Evolutionary conservation across 202 grass and related monocot genomes (phyloP).

Genomic region (Tripidium arundinaceum): DNA sequence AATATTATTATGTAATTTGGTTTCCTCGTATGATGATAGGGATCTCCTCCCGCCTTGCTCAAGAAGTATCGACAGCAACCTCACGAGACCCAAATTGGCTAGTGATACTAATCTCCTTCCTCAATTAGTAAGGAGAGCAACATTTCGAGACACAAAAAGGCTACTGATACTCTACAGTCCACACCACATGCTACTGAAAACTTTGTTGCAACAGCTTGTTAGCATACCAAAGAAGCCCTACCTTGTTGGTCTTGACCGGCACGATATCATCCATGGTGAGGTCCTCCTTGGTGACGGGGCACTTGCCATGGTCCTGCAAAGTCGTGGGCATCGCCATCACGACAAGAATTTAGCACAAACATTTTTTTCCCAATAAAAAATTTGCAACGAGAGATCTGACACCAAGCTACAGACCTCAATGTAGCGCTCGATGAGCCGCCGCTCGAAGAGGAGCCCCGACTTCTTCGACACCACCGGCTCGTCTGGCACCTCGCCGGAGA

Average conservation of each 20-base stretch:
- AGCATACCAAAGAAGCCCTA: conserved; percentile 25
- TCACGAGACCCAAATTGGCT: not conserved
- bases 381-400: not conserved
- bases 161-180: not conserved
- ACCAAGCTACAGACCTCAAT: conserved; percentile 46
- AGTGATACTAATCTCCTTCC: not conserved
- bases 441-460: conserved; percentile 86
- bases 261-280: conserved; percentile 85
- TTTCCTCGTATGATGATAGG: not conserved
- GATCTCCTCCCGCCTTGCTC: not conserved
- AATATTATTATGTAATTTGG: not conserved
- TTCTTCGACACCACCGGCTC: conserved; percentile 97
- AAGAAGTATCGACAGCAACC: not conserved
- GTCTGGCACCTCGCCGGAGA: conserved; percentile 94
- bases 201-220: not conserved
- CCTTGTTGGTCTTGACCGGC: conserved; percentile 93
- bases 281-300: conserved; percentile 92
- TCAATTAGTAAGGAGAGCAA: not conserved
- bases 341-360: not conserved
- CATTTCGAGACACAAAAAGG: not conserved
- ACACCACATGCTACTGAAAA: not conserved
- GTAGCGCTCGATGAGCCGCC: conserved; percentile 83
- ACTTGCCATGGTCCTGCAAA: conserved; percentile 79
- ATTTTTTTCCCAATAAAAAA: not conserved
- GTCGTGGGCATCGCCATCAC: not conserved